Percentiles rank a stretch among this genome's conserved stretches.
Evolutionary conservation across 1,284 basidiomycete species (phyloP).

Genomic region (Leccinum variabile): DNA sequence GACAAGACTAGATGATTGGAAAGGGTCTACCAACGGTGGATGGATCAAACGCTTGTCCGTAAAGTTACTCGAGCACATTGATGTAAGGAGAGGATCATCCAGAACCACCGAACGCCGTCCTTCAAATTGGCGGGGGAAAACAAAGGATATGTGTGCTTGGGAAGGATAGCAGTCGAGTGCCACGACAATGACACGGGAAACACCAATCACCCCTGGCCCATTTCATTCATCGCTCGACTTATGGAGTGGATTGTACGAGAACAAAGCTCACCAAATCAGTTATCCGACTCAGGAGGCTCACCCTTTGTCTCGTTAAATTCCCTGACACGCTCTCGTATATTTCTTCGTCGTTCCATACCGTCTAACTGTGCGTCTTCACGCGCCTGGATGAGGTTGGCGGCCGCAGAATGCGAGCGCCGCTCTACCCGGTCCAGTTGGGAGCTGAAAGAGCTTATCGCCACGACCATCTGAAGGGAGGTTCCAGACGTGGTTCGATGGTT

Average conservation of each 20-base stretch:
- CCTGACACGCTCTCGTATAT: constrained; percentile 41
- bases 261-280: not conserved
- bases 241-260: not conserved
- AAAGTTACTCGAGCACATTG: not conserved
- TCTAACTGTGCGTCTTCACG: constrained; percentile 42
- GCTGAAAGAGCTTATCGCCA: constrained; percentile 8
- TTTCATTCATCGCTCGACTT: not conserved
- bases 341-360: constrained; percentile 41
- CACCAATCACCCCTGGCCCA: not conserved
- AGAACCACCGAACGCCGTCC: not conserved
- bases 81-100: not conserved
- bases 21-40: not conserved
- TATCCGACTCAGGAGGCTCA: not conserved
- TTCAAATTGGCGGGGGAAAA: not conserved
- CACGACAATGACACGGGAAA: not conserved
- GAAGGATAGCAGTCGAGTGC: not conserved
- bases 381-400: constrained; percentile 45
- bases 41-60: not conserved
- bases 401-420: constrained; percentile 37
- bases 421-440: constrained; percentile 24
- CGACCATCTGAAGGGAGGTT: constrained; percentile 11
- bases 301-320: constrained; percentile 14
- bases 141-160: not conserved
- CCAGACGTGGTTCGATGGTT: not conserved
- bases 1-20: not conserved